Conservation (phyloP, 345 rosid genomes). For the Schrenkiella parvula region DNA sequence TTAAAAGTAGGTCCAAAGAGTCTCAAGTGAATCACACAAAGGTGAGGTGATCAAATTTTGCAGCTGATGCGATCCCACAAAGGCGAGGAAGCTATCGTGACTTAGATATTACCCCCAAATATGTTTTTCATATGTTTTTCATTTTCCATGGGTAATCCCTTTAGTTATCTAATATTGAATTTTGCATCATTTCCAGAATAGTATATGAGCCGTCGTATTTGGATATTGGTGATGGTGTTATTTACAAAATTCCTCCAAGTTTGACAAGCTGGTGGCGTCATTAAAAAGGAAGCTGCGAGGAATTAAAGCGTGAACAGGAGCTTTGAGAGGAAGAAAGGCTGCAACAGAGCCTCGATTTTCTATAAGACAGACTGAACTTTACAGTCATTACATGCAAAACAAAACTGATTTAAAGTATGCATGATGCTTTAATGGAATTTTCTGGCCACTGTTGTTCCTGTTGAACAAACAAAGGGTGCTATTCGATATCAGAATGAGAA, state of each 20-base stretch:
- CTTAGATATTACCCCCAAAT: constrained; percentile 53
- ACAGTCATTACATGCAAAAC: constrained; percentile 98
- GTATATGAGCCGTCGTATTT: constrained; percentile 83
- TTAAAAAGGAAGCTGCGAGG: constrained; percentile 97
- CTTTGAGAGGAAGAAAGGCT: constrained; percentile 90
- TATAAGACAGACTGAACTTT: constrained; percentile 94
- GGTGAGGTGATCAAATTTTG: constrained; percentile 67
- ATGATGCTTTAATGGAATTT: constrained; percentile 26
- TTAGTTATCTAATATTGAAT: background rate
- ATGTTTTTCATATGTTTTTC: constrained; percentile 33
- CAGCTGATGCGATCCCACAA: constrained; percentile 46
- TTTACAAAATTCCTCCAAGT: constrained; percentile 82
- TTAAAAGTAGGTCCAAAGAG: constrained; percentile 76
- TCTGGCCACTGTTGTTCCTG: constrained; percentile 29
- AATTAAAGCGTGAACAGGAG: constrained; percentile 96
- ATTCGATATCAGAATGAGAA: constrained; percentile 38
- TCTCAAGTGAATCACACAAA: constrained; percentile 43
- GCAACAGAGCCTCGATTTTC: constrained; percentile 97
- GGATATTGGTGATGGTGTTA: constrained; percentile 91
- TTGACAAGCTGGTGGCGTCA: constrained; percentile 77
- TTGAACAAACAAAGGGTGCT: constrained; percentile 32
- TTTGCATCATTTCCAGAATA: constrained; percentile 53
- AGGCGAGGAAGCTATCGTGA: constrained; percentile 49
- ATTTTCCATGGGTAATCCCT: background rate
- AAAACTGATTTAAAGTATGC: constrained; percentile 59